Evolutionary conservation across 495 filamentous ascomycete genomes (phyloP).

Genomic region (Trichodelitschia bisporula): DNA sequence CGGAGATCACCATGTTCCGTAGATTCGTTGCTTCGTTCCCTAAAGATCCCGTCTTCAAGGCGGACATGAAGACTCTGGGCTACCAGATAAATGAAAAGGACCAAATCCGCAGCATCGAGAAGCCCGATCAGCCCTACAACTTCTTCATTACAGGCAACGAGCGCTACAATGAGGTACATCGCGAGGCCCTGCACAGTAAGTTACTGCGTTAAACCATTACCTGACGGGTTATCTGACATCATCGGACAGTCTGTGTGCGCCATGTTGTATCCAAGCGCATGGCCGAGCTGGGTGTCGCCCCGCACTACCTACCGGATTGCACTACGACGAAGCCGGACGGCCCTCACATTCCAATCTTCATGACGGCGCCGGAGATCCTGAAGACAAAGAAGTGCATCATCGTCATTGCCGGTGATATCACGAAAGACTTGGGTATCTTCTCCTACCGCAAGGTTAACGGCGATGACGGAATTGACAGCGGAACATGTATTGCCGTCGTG

Average conservation of each 20-base stretch:
- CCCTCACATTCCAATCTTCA: constrained; percentile 43
- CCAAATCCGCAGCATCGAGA: constrained; percentile 39
- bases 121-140: constrained; percentile 43
- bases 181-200: constrained; percentile 35
- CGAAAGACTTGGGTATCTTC: constrained; percentile 50
- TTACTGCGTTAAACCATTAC: constrained; percentile 1
- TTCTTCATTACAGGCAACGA: constrained; percentile 45
- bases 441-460: constrained; percentile 38
- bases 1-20: constrained; percentile 48
- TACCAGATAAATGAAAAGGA: constrained; percentile 29
- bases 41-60: constrained; percentile 37
- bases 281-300: constrained; percentile 25
- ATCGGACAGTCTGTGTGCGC: constrained; percentile 32
- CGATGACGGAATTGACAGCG: constrained; percentile 33
- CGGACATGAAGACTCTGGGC: constrained; percentile 35
- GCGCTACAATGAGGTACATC: constrained; percentile 43
- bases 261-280: constrained; percentile 35
- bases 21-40: constrained; percentile 37
- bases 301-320: constrained; percentile 29
- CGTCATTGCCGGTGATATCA: constrained; percentile 45
- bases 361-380: constrained; percentile 27
- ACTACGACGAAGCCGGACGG: constrained; percentile 17
- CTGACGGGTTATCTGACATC: too few species aligned
- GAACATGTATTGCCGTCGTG: constrained; percentile 37
- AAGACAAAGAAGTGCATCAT: constrained; percentile 34